Evolutionary conservation across 352 stramenopile genomes (phyloP), one percentile per base, ranked within the genome.

Genomic region (Pythium volutum): DNA sequence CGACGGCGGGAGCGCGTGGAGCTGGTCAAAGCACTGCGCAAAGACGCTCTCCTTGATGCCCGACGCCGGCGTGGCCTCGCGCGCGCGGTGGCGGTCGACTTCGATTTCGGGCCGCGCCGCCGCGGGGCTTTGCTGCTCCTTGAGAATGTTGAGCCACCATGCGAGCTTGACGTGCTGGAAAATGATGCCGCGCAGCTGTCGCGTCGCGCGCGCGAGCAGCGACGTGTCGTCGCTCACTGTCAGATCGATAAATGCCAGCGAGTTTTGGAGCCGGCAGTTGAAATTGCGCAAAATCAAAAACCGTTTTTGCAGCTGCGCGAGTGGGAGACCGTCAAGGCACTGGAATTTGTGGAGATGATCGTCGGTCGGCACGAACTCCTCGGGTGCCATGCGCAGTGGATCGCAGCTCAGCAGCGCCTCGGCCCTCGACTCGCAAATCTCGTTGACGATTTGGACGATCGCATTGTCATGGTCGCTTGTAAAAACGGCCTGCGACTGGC

Each of bases 101-200:
- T 96, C 85, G 34, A 95, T 93, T 63, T 95, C 87, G 27, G 87
- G 85, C 9, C 84, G 77, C 38, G 85, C 79, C 14, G 84, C 80
- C 9, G 84, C 85, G 27, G 87, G 87, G 6, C 79, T 88, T 50
- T 96, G 85, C 61, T 93, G 84, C 23, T 96, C 87, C 58, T 93
- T 93, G 4, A 96, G 71, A 36, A 96, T 77, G 10, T 84, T 90
- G 10, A 93, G 76, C 85, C 87, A 96, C 87, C 85, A 96, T 31
- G 83, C 81, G 39, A 96, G 78, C 55, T 96, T 96, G 26, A 96
- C 85, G 27, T 91, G 79, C 67, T 96, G 87, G 60, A 96, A 96
- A 11, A 96, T 75, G 6, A 89, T 57, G 1, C 87, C 85, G 0
- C 86, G 84, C 46, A 95, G 69, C 25, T 50, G 51, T 9, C 82